Evolutionary conservation across 805 yeast genomes (phyloP).

Genomic region (Metschnikowia picachoensis): DNA sequence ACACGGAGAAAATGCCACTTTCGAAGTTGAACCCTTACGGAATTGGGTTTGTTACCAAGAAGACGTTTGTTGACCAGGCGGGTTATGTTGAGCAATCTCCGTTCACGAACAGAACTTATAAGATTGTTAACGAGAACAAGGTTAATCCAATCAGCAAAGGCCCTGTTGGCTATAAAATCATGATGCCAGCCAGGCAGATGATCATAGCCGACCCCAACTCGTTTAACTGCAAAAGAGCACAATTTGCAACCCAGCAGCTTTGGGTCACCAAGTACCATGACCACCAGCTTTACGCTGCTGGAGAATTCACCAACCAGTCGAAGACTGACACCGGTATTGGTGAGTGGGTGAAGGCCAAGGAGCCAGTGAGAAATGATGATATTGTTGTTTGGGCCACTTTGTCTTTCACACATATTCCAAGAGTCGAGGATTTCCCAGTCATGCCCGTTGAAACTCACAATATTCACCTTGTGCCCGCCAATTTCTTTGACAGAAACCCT

Average conservation of each 20-base stretch:
- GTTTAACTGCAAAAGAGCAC: slow-evolving; percentile 66
- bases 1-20: slow-evolving; percentile 56
- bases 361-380: slow-evolving; percentile 69
- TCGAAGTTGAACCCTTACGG: slow-evolving; percentile 60
- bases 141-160: slow-evolving; percentile 65
- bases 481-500: slow-evolving; percentile 76
- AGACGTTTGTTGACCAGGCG: slow-evolving; percentile 64
- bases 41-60: slow-evolving; percentile 63
- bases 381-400: slow-evolving; percentile 78
- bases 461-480: slow-evolving; percentile 63
- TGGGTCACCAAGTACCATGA: slow-evolving; percentile 82
- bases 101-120: slow-evolving; percentile 68
- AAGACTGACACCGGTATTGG: slow-evolving; percentile 65
- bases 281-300: slow-evolving; percentile 72
- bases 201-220: slow-evolving; percentile 62
- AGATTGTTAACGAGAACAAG: slow-evolving; percentile 68
- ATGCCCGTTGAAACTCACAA: slow-evolving; percentile 79
- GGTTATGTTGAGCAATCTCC: slow-evolving; percentile 73
- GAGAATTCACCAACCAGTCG: slow-evolving; percentile 84
- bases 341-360: slow-evolving; percentile 65
- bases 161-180: slow-evolving; percentile 75
- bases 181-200: slow-evolving; percentile 74
- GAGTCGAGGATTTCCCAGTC: slow-evolving; percentile 84
- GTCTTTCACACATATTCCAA: slow-evolving; percentile 78
- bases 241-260: slow-evolving; percentile 69